Base-by-base conservation (phyloP, 768 basidiomycete genomes). In the Mycena rosella region DNA sequence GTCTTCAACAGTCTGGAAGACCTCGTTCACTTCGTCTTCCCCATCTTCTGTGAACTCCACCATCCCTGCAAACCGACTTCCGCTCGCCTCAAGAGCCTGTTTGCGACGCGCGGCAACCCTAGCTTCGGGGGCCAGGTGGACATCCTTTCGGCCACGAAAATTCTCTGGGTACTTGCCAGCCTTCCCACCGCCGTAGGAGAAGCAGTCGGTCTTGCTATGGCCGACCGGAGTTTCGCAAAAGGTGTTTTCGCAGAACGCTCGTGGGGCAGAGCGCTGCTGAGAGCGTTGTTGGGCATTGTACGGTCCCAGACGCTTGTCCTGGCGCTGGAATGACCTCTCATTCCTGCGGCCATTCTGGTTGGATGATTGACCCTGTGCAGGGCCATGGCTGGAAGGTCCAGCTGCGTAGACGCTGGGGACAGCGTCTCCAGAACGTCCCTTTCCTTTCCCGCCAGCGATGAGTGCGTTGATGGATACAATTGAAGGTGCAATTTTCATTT, bases 111-210 rank as follows among this genome's bases (percentile, higher is more conserved):
- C 69, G 11, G 68, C 60, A 26, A 61, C 40, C 15, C 71, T 55
- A 1, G 59, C 68, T 8, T 65, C 57, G 0, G 60, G 68, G 5
- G 71, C 14, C 10, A 72, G 63, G 22, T 72, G 71, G 20, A 70
- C 29, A 45, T 67, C 63, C 9, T 44, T 54, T 13, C 27, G 14
- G 0, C 72, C 69, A 6, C 55, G n/a, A 48, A 45, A 72, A 38
- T 36, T 36, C 17, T 47, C 59, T 2, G 72, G 72, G 27, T 69
- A 69, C 53, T 78, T 74, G 0, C 78, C 78, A 17, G 69, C 74
- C 29, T 76, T 78, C 13, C 78, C 78, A n/a, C 78, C 77, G 0
- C 73, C 72, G n/a, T 73, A 72, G 0, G 63, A 56, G 72, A 75
- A 79, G 58, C 78, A 79, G 22, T 78, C 64, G 0, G 47, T 65